phyloP scores from a whole-genome alignment of 441 rosid species.

The Aleurites moluccanus region DNA sequence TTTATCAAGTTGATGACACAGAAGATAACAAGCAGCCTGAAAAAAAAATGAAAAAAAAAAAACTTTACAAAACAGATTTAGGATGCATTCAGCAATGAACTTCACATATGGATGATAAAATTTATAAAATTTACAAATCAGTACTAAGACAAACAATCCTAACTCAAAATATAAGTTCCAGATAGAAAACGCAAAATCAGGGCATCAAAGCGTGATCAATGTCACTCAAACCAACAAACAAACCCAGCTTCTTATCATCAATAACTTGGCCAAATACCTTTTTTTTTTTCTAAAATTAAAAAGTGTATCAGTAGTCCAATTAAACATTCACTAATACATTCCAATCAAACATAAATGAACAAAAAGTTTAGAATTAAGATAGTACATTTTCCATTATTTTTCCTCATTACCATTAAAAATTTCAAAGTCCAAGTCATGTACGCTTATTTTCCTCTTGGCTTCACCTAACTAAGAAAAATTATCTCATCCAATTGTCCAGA shows the following conservation, averaged over 20 bases:
- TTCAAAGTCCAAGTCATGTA: no score
- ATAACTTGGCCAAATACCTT: neutral
- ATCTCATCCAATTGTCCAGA: neutral
- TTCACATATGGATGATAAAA: neutral
- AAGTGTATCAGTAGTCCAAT: neutral
- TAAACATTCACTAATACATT: neutral
- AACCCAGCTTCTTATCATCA: neutral
- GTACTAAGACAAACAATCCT: neutral
- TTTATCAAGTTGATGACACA: slow-evolving; percentile 80
- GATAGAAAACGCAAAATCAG: no score
- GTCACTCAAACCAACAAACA: neutral
- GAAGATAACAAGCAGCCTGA: slow-evolving; percentile 82
- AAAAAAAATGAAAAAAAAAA: no score
- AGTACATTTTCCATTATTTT: neutral
- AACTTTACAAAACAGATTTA: neutral
- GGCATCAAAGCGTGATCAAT: neutral
- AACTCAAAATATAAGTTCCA: no score
- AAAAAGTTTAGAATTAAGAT: neutral
- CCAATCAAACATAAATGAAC: neutral
- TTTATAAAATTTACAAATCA: no score
- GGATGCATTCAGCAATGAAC: no score
- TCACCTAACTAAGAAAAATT: neutral
- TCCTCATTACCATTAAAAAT: neutral
- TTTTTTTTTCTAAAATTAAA: no score
- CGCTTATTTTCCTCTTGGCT: neutral